A percentile compares a stretch with the other conserved stretches of the same genome.
Evolutionary conservation across 495 filamentous ascomycete species (phyloP).

Genomic region (Filosporella fistucella): DNA sequence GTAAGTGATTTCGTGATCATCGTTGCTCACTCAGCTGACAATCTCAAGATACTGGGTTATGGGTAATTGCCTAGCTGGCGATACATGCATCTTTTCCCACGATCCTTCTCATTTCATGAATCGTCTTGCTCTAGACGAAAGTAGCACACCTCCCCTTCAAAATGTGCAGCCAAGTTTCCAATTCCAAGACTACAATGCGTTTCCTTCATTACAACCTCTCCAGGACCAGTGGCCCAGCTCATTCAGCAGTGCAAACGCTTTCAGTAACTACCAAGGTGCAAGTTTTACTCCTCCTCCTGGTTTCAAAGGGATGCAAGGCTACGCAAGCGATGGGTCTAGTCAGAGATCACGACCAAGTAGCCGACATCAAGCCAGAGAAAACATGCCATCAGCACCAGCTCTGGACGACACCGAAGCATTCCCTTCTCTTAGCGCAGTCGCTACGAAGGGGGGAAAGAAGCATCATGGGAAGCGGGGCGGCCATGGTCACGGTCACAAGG

Average conservation of each 20-base stretch:
- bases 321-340: constrained; percentile 53
- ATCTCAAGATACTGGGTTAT: constrained; percentile 85
- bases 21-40: constrained; percentile 14
- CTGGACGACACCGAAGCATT: constrained; percentile 96
- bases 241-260: constrained; percentile 38
- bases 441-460: constrained; percentile 75
- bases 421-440: constrained; percentile 81
- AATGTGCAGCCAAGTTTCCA: constrained; percentile 61
- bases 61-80: constrained; percentile 92
- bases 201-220: constrained; percentile 66
- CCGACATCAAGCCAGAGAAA: constrained; percentile 57
- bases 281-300: constrained; percentile 58
- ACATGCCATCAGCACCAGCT: constrained; percentile 63
- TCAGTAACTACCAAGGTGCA: constrained; percentile 38
- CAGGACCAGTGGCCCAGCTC: constrained; percentile 60
- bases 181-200: constrained; percentile 83
- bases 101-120: constrained; percentile 81
- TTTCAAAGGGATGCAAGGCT: constrained; percentile 46
- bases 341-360: constrained; percentile 83
- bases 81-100: constrained; percentile 95
- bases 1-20: constrained; percentile 49
- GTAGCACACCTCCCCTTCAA: constrained; percentile 53
- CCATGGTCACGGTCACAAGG: constrained; percentile 68
- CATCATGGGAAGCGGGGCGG: constrained; percentile 85
- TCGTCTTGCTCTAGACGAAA: constrained; percentile 59